Percentiles rank a stretch among this genome's conserved stretches.
phyloP scores from a whole-genome alignment of 169 alveolate genomes.

The Plasmodium malariae region DNA sequence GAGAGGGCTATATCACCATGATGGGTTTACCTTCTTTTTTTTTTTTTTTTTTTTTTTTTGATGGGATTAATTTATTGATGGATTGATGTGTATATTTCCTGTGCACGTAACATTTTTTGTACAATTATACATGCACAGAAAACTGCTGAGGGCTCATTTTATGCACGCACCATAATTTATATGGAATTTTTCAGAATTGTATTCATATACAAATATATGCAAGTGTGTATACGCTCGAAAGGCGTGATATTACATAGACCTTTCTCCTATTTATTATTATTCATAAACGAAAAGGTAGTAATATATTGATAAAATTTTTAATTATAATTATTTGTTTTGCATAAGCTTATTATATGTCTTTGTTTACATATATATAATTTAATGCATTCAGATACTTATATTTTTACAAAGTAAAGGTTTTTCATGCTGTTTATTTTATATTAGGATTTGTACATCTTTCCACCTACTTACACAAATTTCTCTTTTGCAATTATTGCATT shows the following conservation, averaged over 20 bases:
- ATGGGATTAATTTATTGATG: too few species aligned
- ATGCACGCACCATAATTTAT: too few species aligned
- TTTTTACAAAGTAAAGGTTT: background rate
- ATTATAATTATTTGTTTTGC: conserved; percentile 21
- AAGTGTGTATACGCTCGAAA: too few species aligned
- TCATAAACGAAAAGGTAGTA: conserved; percentile 8
- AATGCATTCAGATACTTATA: background rate
- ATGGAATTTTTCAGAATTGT: too few species aligned
- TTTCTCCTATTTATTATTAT: background rate
- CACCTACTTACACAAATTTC: background rate
- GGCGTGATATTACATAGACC: too few species aligned
- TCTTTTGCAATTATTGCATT: background rate
- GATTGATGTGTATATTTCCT: too few species aligned
- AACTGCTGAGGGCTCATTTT: too few species aligned
- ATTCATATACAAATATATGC: too few species aligned
- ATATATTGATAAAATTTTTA: conserved; percentile 1
- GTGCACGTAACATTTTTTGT: too few species aligned
- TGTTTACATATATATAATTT: background rate
- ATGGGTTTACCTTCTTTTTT: too few species aligned
- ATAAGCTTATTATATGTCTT: background rate
- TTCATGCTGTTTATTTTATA: background rate
- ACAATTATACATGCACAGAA: too few species aligned
- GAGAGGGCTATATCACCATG: background rate
- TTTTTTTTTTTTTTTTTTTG: too few species aligned
- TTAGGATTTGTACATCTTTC: background rate